A percentile compares a stretch with the other conserved stretches of the same genome.
Evolutionary conservation across 768 basidiomycete species (phyloP).

Genomic region (Auricularia sp.): DNA sequence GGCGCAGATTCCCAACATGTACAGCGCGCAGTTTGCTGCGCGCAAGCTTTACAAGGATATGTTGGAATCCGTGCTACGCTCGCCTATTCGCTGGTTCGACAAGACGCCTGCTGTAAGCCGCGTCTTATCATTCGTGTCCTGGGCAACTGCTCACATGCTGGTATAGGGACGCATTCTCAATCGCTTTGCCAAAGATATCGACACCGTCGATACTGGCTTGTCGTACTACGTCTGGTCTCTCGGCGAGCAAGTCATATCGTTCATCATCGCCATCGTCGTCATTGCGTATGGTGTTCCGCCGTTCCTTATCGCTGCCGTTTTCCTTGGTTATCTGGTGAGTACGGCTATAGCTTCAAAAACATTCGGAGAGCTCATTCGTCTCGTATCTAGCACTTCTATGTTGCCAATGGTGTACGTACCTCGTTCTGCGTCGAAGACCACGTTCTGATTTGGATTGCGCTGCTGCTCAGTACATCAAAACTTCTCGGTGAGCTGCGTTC

Average conservation of each 20-base stretch:
- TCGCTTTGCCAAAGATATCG: slow-evolving; percentile 15
- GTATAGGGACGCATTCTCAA: background rate
- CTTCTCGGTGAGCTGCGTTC: background rate
- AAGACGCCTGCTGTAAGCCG: slow-evolving; percentile 15
- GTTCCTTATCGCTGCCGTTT: slow-evolving; percentile 5
- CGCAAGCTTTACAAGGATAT: slow-evolving; percentile 14
- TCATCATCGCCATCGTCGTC: slow-evolving; percentile 4
- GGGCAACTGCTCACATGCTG: background rate
- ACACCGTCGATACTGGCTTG: slow-evolving; percentile 16
- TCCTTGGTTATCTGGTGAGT: slow-evolving; percentile 5
- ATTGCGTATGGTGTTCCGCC: slow-evolving; percentile 11
- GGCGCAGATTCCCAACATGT: background rate
- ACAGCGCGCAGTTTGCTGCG: slow-evolving; percentile 12
- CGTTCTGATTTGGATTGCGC: background rate
- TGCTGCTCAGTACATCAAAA: background rate
- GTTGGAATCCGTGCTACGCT: slow-evolving; percentile 12
- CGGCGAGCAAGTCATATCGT: slow-evolving; percentile 16
- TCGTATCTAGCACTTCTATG: background rate
- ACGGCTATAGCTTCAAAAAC: background rate
- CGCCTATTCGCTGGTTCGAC: slow-evolving; percentile 20
- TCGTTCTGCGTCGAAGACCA: background rate
- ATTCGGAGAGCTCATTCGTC: background rate
- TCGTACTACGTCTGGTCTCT: slow-evolving; percentile 18
- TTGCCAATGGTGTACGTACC: background rate
- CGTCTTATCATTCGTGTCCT: background rate